These are phyloP conservation scores for Leccinum fallax DNA, from an alignment of 1,284 basidiomycete species.

Conservation along the genomic window DNA sequence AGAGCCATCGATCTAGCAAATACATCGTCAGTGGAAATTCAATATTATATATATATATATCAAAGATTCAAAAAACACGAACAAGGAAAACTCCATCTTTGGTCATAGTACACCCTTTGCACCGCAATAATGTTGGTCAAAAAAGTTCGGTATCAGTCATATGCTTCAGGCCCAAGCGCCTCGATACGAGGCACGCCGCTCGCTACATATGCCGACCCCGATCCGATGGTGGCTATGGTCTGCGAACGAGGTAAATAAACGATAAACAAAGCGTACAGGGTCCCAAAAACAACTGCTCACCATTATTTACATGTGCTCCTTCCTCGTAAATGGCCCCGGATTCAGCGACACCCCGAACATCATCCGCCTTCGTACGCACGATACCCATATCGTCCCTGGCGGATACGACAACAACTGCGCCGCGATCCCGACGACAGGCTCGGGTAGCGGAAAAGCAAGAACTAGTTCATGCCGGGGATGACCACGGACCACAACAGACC, in stretches of 20 bases:
- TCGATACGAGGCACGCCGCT: background rate
- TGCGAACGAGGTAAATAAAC: background rate
- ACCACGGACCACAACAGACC: constrained; percentile 51
- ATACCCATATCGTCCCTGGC: constrained; percentile 48
- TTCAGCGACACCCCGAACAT: constrained; percentile 58
- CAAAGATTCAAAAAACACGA: constrained; percentile 3
- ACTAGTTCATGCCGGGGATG: constrained; percentile 55
- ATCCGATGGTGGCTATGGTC: constrained; percentile 52
- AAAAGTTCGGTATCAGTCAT: constrained; percentile 33
- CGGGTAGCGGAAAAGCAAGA: constrained; percentile 52
- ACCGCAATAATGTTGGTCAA: constrained; percentile 42
- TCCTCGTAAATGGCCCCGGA: constrained; percentile 76
- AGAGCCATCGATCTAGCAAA: constrained; percentile 31
- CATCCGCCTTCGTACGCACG: constrained; percentile 47
- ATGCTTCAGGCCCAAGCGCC: background rate
- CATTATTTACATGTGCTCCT: constrained; percentile 65
- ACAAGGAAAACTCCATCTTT: constrained; percentile 34
- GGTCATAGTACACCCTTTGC: constrained; percentile 37
- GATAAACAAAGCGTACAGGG: background rate
- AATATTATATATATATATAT: background rate
- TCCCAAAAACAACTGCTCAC: constrained; percentile 26
- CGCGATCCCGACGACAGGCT: constrained; percentile 49
- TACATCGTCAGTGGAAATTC: background rate
- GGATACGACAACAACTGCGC: constrained; percentile 60
- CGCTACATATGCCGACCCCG: constrained; percentile 42